Percentiles rank a stretch among this genome's conserved stretches.
These are phyloP conservation scores for Populus nigra DNA, from an alignment of 345 rosid genomes.

Conservation along the genomic window DNA sequence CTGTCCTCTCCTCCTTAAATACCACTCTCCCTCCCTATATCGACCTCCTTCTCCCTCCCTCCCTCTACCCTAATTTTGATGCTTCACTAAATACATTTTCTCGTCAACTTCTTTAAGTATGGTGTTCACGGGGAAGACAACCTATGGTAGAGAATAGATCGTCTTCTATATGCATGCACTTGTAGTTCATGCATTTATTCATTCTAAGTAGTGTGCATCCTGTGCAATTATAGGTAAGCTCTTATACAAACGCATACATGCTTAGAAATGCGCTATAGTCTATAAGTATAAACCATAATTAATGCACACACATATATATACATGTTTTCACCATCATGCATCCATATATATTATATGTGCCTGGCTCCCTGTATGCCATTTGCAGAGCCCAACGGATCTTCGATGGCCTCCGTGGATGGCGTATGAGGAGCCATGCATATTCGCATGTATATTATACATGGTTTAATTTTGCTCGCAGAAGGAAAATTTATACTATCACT, in stretches of 20 bases:
- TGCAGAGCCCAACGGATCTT: slow-evolving; percentile 53
- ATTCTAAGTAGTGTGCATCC: neutral
- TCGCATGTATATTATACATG: neutral
- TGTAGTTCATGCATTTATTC: neutral
- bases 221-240: neutral
- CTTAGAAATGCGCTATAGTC: neutral
- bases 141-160: neutral
- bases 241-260: neutral
- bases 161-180: neutral
- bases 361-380: slow-evolving; percentile 99
- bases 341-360: slow-evolving; percentile 43
- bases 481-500: neutral
- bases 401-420: slow-evolving; percentile 93
- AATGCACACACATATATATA: neutral
- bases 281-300: too few relatives aligned
- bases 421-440: slow-evolving; percentile 99
- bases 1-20: slow-evolving; percentile 17
- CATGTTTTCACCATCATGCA: neutral
- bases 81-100: neutral
- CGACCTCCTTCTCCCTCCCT: slow-evolving; percentile 13
- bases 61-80: slow-evolving; percentile 11
- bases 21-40: slow-evolving; percentile 7
- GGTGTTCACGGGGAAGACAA: neutral
- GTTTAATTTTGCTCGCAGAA: slow-evolving; percentile 10
- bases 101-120: neutral